Conservation (phyloP, 2,329 filamentous ascomycete species). For the Beauveria bassiana region DNA sequence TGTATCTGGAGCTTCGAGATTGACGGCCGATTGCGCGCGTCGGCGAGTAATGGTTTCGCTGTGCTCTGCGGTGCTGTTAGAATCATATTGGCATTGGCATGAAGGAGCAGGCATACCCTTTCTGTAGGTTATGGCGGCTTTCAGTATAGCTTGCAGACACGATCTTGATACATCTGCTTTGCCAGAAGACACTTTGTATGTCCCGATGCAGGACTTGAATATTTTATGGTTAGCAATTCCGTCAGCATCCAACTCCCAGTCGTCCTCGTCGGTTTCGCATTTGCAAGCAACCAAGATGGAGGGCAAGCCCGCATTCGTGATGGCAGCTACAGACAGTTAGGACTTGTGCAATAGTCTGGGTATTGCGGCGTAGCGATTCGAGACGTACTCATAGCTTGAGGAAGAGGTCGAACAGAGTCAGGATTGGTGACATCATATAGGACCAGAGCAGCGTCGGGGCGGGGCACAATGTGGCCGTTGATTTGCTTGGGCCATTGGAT, state of each 20-base stretch:
- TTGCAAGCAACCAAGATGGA: slow-evolving; percentile 82
- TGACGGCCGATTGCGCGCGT: slow-evolving; percentile 53
- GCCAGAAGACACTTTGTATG: slow-evolving; percentile 65
- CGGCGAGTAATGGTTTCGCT: slow-evolving; percentile 40
- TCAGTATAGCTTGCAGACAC: slow-evolving; percentile 69
- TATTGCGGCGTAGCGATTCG: slow-evolving; percentile 5
- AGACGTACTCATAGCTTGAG: slow-evolving; percentile 69
- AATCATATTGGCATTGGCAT: neutral
- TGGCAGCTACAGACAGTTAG: slow-evolving; percentile 48
- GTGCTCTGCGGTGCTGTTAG: slow-evolving; percentile 25
- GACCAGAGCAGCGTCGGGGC: slow-evolving; percentile 74
- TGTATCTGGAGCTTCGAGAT: slow-evolving; percentile 49
- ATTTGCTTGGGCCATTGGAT: slow-evolving; percentile 62
- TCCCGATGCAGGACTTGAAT: slow-evolving; percentile 62
- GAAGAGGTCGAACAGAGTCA: slow-evolving; percentile 65
- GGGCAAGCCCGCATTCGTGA: slow-evolving; percentile 65
- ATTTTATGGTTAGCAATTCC: slow-evolving; percentile 53
- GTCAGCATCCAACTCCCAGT: slow-evolving; percentile 63
- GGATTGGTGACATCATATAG: slow-evolving; percentile 82
- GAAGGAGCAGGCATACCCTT: slow-evolving; percentile 45
- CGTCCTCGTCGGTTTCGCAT: slow-evolving; percentile 68
- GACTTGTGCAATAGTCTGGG: slow-evolving; percentile 2
- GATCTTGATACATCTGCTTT: slow-evolving; percentile 65
- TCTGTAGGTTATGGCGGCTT: slow-evolving; percentile 58
- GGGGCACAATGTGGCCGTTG: slow-evolving; percentile 63